phyloP scores from a whole-genome alignment of 495 filamentous ascomycete species.

The Paragyromitra xinjiangensis region DNA sequence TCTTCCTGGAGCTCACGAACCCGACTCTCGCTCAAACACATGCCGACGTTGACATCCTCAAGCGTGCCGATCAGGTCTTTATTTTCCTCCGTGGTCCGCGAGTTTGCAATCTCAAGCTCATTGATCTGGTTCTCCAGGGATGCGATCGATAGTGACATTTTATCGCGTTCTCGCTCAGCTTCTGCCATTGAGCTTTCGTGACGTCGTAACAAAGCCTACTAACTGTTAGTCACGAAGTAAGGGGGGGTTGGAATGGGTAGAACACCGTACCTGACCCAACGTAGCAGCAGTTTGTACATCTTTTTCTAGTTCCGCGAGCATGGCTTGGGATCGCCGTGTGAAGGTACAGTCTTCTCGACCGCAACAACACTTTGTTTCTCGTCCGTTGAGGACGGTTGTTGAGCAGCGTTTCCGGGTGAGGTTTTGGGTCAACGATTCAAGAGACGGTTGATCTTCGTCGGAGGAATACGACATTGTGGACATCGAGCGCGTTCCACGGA shows the following conservation, averaged over 20 bases:
- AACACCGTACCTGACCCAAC: conserved; percentile 79
- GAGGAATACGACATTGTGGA: conserved; percentile 45
- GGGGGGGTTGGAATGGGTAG: conserved; percentile 3
- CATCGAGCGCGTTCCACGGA: conserved; percentile 30
- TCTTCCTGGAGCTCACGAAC: conserved; percentile 75
- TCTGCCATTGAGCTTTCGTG: conserved; percentile 94
- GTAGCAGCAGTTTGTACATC: conserved; percentile 84
- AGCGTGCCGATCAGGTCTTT: conserved; percentile 78
- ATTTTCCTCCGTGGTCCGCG: conserved; percentile 79
- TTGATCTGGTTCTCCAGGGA: conserved; percentile 79
- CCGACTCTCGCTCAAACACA: conserved; percentile 77
- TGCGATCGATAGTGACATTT: conserved; percentile 74
- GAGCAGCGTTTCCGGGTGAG: conserved; percentile 45
- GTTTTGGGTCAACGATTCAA: conserved; percentile 48
- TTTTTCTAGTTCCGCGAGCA: conserved; percentile 81
- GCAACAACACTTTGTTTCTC: conserved; percentile 75
- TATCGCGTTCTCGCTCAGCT: conserved; percentile 79
- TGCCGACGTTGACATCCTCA: conserved; percentile 77
- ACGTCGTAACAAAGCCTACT: conserved; percentile 84
- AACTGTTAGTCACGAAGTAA: conserved; percentile 31
- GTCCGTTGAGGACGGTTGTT: conserved; percentile 32
- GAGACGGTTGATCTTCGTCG: conserved; percentile 49
- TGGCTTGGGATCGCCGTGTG: conserved; percentile 77
- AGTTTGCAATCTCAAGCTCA: conserved; percentile 76
- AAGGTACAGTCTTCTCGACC: conserved; percentile 80